Evolutionary conservation across 2,329 filamentous ascomycete genomes (phyloP), one percentile per base, ranked within the genome.

Genomic region (Neopestalotiopsis sp.): DNA sequence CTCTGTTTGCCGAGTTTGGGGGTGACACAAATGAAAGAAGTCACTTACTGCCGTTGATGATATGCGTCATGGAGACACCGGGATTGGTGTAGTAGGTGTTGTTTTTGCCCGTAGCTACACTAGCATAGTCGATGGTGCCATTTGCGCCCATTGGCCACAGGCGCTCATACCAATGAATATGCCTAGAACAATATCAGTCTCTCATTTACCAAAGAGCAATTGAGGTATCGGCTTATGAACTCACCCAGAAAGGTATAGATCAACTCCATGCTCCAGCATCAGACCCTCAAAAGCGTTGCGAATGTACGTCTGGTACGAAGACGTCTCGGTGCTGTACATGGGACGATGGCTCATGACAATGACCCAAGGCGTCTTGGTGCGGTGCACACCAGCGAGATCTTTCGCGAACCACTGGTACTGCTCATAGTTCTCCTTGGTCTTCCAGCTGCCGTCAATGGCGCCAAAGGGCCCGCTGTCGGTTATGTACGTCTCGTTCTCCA

Each of bases 361-460:
- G 0, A 88, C 68, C 86, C 85, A 89, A 0, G 87, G 87, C 0
- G 87, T 89, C 0, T 88, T 79, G 2, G 72, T 79, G 65, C 87
- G 85, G 77, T 90, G 87, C 34, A 90, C 86, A 0, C 84, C 85
- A 0, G 85, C 84, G 0, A 90, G 81, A 71, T 90, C 87, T 0
- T 86, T 86, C n/a, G 81, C 82, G 5, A 90, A 80, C 72, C 88
- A 90, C 0, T 84, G 79, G 2, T 87, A 78, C 75, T 89, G 88
- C 74, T 89, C 86, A n/a, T 66, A 66, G 28, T 57, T 57, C 64
- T 66, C 64, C 20, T 66, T 66, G 32, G 45, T 53, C 30, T 56
- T 66, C 64, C 64, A 66, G 45, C 49, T 58, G 32, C 64, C 64
- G 68, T 80, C 76, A 0, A 76, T 57, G 1, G 70, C 68, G 34